Evolutionary conservation across 2,329 filamentous ascomycete genomes (phyloP), one percentile per base, ranked within the genome.

Genomic region (Cryphonectria parasitica): DNA sequence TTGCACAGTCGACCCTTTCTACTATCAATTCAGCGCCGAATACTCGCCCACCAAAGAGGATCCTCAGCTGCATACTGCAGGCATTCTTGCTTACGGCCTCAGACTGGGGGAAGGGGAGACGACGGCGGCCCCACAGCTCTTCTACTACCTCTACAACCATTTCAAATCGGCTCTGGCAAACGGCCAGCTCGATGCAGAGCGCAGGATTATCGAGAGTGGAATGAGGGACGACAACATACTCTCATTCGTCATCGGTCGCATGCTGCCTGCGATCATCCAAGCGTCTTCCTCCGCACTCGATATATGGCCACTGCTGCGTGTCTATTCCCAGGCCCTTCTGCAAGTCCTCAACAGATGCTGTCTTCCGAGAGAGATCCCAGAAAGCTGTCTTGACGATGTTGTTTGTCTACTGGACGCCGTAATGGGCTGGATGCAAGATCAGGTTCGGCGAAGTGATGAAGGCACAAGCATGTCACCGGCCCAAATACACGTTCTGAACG

Each of bases 91-190:
- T 1, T 89, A 88, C 75, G 88, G 86, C 0, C 78, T 89, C 43
- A 83, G 85, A 56, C 78, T 90, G 22, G 80, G 81, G 54, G 87
- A 89, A 71, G 84, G 83, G 1, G 87, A 89, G 68, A 74, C 77
- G 1, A 82, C 81, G 41, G 84, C 83, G 4, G 78, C 78, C 7
- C 81, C 84, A 25, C 83, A 84, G 67, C 81, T 89, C 3, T 90
- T 89, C 75, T 86, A 85, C 76, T 87, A 88, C 70, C 80, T 90
- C 2, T 85, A 84, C 75, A 86, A 86, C 74, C 88, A 85, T 76
- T 88, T 88, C 76, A 88, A 88, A 75, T 79, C 85, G 67, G 85
- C 86, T 0, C 76, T 89, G 2, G 82, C 82, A 60, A 85, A 85
- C 69, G 80, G 83, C 69, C 83, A 81, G 66, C 79, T 89, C n/a